Evolutionary conservation across 139 green algal genomes (phyloP), one percentile per base, ranked within the genome.

Genomic region (Pedinophyceae sp.): DNA sequence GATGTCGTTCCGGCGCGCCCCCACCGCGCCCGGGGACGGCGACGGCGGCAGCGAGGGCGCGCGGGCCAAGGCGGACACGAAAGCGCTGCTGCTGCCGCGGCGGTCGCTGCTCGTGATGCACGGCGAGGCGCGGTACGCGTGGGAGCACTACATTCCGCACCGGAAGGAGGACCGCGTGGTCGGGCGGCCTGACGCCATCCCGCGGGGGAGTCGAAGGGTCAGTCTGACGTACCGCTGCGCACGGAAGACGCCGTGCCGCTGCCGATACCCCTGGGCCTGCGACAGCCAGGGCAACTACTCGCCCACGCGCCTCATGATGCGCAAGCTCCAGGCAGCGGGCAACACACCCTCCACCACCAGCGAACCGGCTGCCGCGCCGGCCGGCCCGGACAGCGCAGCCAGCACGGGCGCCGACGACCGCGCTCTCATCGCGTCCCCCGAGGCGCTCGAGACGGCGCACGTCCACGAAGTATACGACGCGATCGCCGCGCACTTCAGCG

Each of bases 101-200:
- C 57, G 81, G 7, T 86, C 83, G 13, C 71, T 98, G 53, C 70
- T 97, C 17, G 58, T 97, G 2, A 70, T 97, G 75, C 43, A 45
- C 17, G 84, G 75, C 0, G 88, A 96, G 66, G 61, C 78, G 5
- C 66, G 90, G 25, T 87, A 84, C 18, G 78, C 66, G 4, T 97
- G 88, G 83, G 68, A 84, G 59, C 88, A 97, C 67, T 94, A 90
- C 81, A 95, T 97, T 28, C 86, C 89, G 0, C 82, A 95, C 66
- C 73, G 88, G 27, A 87, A 88, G 69, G 39, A 57, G 5, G 85
- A 94, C 60, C 15, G 47, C 19, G 60, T 89, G 1, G 27, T 48
- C n/a, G 51, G 13, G 17, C 29, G 38, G 50, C 50, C 18, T 17
- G 50, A 5, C 3, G 10, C 24, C 29, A 34, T 17, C 6, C n/a